Base-by-base conservation (phyloP, 2,329 filamentous ascomycete species). In the Zarea fungicola region DNA sequence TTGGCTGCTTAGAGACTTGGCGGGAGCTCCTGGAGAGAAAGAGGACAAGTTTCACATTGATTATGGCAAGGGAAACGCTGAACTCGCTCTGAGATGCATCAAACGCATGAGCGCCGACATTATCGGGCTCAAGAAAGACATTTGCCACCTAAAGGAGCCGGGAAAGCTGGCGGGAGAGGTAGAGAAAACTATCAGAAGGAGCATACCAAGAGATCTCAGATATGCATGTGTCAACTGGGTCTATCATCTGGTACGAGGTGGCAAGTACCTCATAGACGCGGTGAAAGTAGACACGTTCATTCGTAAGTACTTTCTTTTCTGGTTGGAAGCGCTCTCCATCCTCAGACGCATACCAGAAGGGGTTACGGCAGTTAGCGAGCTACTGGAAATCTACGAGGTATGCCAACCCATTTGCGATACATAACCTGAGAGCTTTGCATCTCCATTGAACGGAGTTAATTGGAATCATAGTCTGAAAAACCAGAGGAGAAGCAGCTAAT, bases 401-500 rank as follows among this genome's bases (percentile, higher is more conserved):
- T 8, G 28, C 14, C 28, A 8, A 29, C 8, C 8, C 28, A n/a
- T n/a, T n/a, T 29, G 28, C 8, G 28, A 8, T 29, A 8, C 28
- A 8, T 8, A 8, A 29, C 14, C 14, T 8, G 7, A 29, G 28
- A 14, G 28, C 28, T 14, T 8, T 14, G 14, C 28, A 29, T 8
- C 28, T 29, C 8, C 14, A 29, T 8, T 29, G 28, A n/a, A 29
- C 28, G 28, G 28, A 29, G 8, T 8, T 14, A 8, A 29, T 8
- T 29, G 28, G 8, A 14, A 14, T 14, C 28, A 29, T 14, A 29
- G 28, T 14, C 28, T 29, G 28, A 35, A 8, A 44, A 32, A n/a
- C 14, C 42, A 46, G 23, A 46, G 35, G 36, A 41, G 8, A 40
- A 55, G 32, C 48, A 41, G 10, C 34, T 52, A 26, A 25, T 29